Evolutionary conservation across 176 grass and related monocot genomes (phyloP), one percentile per base, ranked within the genome.

Genomic region (Bothriochloa decipiens): DNA sequence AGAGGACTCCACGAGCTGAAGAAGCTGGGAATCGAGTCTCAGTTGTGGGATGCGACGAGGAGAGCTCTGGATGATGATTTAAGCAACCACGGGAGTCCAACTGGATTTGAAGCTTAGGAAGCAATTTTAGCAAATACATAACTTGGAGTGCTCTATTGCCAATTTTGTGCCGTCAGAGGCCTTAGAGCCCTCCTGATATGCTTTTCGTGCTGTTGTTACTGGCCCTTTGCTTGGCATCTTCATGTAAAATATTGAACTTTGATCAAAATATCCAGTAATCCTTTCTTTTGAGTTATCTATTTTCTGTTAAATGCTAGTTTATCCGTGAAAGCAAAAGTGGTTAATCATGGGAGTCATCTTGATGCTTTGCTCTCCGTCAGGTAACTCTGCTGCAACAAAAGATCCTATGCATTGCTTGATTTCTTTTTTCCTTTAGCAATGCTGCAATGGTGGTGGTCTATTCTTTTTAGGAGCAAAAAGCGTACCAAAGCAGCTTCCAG

Each of bases 1-100:
- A 77, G 93, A 79, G 96, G 93, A 66, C 91, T 98, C 83, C 71
- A 80, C 41, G 96, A 98, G 86, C 86, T 98, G 75, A 93, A 64
- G 89, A 98, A 92, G 82, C 83, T 98, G 86, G 96, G 93, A 13
- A 83, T 98, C 22, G 96, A 98, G 64, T 89, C 82, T 65, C 85
- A 95, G 86, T 79, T 98, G 65, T 98, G 92, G 96, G 96, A 98
- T 23, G 89, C 85, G 28, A 90, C 85, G 17, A 80, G 94, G 57
- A 87, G 88, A 87, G 43, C 76, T 84, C 85, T 88, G 1, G 89
- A 94, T 22, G 81, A 86, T 29, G 89, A 86, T 40, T 77, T 67
- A 18, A 81, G 86, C 16, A 83, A 83, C 32, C 90, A 86, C 10
- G 85, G 88, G 79, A 97, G 94, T 63, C 87, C 86, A 68, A 80